phyloP scores from a whole-genome alignment of 257 asterid species.

The Echites panduratus region DNA sequence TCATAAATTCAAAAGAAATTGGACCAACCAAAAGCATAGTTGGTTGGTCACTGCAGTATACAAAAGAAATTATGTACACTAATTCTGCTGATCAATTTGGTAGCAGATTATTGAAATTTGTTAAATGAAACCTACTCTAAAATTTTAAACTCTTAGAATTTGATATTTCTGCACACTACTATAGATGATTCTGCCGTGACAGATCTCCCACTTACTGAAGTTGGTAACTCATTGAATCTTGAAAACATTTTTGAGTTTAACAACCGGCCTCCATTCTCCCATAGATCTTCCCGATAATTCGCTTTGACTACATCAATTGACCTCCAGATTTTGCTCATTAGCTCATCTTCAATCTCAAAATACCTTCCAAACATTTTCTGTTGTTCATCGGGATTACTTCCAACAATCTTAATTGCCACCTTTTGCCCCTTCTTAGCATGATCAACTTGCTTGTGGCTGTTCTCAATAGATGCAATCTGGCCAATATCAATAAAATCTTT shows the following conservation, averaged over 20 bases:
- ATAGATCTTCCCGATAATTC: slow-evolving; percentile 66
- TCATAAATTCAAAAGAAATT: no score
- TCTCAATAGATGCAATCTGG: slow-evolving; percentile 80
- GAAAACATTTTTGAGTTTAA: slow-evolving; percentile 68
- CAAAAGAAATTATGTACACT: no score
- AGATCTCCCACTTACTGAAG: not conserved
- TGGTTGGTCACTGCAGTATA: no score
- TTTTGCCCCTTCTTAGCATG: slow-evolving; percentile 86
- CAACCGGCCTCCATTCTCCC: slow-evolving; percentile 71
- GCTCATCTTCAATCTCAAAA: slow-evolving; percentile 91
- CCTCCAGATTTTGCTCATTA: slow-evolving; percentile 77
- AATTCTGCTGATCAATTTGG: not conserved
- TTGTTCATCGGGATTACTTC: slow-evolving; percentile 82
- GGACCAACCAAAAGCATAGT: no score
- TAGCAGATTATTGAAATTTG: not conserved
- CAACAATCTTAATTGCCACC: slow-evolving; percentile 87
- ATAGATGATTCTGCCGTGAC: not conserved
- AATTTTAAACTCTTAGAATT: no score
- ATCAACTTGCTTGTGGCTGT: slow-evolving; percentile 81
- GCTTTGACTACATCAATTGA: slow-evolving; percentile 85
- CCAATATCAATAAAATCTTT: slow-evolving; percentile 83
- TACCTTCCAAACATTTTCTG: slow-evolving; percentile 96
- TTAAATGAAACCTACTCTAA: no score
- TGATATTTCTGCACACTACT: not conserved
- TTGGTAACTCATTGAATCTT: slow-evolving; percentile 47